Evolutionary conservation across 805 yeast species (phyloP).

Genomic region (Teunomyces lycoperdinae): DNA sequence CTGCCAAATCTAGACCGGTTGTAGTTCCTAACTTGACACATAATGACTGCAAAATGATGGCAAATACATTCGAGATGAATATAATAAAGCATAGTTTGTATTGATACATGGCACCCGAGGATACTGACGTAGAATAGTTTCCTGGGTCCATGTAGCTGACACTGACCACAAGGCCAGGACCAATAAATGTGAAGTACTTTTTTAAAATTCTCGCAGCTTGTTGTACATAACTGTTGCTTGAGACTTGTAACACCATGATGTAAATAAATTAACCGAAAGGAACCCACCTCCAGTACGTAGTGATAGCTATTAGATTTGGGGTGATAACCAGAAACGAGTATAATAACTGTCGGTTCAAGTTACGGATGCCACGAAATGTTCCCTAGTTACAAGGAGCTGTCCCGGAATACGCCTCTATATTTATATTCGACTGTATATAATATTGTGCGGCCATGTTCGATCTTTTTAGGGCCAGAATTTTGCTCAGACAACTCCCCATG

Average conservation of each 20-base stretch:
- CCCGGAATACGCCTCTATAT: too few species aligned
- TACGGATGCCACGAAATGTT: too few species aligned
- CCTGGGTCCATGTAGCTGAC: conserved; percentile 96
- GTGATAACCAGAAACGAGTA: neutral
- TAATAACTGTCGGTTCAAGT: too few species aligned
- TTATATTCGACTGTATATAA: too few species aligned
- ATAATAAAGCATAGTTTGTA: conserved; percentile 72
- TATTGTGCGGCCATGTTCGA: neutral
- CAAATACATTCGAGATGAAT: conserved; percentile 76
- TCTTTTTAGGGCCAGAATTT: neutral
- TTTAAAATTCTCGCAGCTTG: conserved; percentile 21
- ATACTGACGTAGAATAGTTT: conserved; percentile 84
- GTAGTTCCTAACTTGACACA: conserved; percentile 86
- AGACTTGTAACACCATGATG: neutral
- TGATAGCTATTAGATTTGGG: too few species aligned
- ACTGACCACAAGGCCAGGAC: conserved; percentile 85
- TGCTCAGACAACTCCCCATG: neutral
- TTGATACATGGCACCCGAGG: conserved; percentile 79
- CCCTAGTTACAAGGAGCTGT: too few species aligned
- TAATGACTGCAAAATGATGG: conserved; percentile 76
- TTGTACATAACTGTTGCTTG: neutral
- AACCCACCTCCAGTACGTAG: too few species aligned
- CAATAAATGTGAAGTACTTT: conserved; percentile 68
- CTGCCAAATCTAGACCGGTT: conserved; percentile 85
- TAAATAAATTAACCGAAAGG: neutral